Percentiles rank a stretch among this genome's conserved stretches.
Conservation (phyloP, 2,329 filamentous ascomycete genomes). For the Elsinoe australis region DNA sequence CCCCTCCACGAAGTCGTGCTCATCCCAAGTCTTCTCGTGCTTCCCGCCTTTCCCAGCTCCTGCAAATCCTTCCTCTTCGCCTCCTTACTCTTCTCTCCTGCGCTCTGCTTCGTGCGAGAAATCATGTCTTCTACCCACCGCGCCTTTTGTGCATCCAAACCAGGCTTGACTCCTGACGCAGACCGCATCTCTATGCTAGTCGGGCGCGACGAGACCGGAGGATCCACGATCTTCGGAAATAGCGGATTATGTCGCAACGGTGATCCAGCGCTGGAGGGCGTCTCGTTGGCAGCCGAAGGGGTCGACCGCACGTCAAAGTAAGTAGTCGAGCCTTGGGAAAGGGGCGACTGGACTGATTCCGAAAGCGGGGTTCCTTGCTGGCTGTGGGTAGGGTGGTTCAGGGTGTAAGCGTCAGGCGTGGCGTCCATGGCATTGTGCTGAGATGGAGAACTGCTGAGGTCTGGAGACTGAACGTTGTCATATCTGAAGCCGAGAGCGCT, state of each 20-base stretch:
- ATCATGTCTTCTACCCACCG: constrained; percentile 80
- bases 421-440: neutral
- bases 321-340: neutral
- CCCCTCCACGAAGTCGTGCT: neutral
- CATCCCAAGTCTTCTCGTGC: constrained; percentile 58
- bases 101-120: constrained; percentile 66
- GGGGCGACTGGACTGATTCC: neutral
- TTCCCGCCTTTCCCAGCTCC: constrained; percentile 63
- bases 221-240: constrained; percentile 15
- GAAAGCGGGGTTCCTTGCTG: neutral
- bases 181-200: neutral
- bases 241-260: constrained; percentile 8
- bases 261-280: constrained; percentile 1
- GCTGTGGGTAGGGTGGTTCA: neutral
- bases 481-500: constrained; percentile 17
- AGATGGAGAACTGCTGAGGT: neutral
- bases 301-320: constrained; percentile 4
- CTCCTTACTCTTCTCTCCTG: constrained; percentile 38
- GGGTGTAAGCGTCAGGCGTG: constrained; percentile 1
- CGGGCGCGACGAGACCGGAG: neutral
- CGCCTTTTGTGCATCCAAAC: constrained; percentile 62
- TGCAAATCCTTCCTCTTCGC: constrained; percentile 47
- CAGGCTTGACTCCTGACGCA: constrained; percentile 39
- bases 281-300: neutral
- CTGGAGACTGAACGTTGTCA: neutral